Evolutionary conservation across 306 rosid genomes (phyloP).

Genomic region (Trichosanthes truncata): DNA sequence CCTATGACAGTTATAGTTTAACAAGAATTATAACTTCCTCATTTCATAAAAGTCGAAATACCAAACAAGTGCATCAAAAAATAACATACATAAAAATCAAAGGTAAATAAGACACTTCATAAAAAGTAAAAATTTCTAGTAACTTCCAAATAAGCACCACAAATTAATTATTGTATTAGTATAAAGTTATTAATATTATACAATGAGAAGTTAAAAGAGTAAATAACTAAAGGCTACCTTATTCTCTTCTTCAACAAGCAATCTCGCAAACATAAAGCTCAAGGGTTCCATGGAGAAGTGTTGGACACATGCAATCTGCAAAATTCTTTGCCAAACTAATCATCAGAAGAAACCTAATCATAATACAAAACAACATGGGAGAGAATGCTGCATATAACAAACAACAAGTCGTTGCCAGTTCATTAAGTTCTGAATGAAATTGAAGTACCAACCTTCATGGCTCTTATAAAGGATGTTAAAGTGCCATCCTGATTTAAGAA

Average conservation of each 20-base stretch:
- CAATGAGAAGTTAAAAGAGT: neutral
- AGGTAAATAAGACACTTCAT: neutral
- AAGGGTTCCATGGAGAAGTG: conserved; percentile 78
- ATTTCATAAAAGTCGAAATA: neutral
- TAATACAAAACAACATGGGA: neutral
- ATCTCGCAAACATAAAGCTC: conserved; percentile 46
- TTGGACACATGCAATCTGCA: conserved; percentile 69
- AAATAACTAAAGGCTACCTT: conserved; percentile 19
- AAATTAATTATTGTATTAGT: neutral
- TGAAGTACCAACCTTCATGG: conserved; percentile 64
- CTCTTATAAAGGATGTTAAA: conserved; percentile 71
- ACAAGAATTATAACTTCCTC: neutral
- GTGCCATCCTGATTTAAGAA: conserved; percentile 93
- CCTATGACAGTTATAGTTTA: neutral
- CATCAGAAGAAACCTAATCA: conserved; percentile 19
- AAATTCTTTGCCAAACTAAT: conserved; percentile 15
- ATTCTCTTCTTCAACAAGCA: conserved; percentile 38
- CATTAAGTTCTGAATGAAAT: conserved; percentile 2
- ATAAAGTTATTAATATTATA: neutral
- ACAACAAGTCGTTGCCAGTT: neutral
- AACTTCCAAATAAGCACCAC: neutral
- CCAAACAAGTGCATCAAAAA: neutral
- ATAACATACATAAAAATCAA: neutral
- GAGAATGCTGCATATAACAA: conserved; percentile 1
- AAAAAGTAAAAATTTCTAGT: neutral